Evolutionary conservation across 2,329 filamentous ascomycete species (phyloP), one percentile per base, ranked within the genome.

Genomic region (Fusarium brachygibbosum): DNA sequence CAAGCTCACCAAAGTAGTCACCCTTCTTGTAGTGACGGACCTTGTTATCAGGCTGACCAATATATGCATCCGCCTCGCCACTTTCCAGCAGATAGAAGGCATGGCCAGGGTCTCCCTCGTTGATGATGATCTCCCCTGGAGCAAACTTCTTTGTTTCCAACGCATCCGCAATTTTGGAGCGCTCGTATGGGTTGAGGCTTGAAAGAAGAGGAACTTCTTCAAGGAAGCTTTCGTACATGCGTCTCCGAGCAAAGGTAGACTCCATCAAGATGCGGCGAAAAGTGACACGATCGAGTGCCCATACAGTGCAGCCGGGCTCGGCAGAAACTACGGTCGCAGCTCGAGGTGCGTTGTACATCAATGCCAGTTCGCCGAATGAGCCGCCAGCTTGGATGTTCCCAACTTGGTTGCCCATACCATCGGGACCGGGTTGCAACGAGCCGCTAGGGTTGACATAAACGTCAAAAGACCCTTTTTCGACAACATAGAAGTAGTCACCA

Each of bases 221-320:
- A 23, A 99, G 86, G 84, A 99, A 98, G 73, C 90, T 93, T 82
- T 99, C 96, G 81, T 98, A 98, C 90, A 98, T 95, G 76, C 95
- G 92, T 74, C 96, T 91, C 58, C 95, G 92, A 74, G 97, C 93
- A 83, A 98, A 98, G 5, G 96, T 97, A 38, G 93, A 97, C 82
- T 98, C 95, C 94, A 99, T 98, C 67, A 99, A 86, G 70, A 99
- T 98, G 65, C 96, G 93, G 74, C 96, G 93, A 86, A 99, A 99
- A 12, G 96, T 99, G 68, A 98, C 87, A 54, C 96, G 93, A 78
- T 99, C 96, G 51, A 99, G 86, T 21, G 94, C 94, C 96, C 96
- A 99, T 12, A 99, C 86, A 5, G 91, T 94, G 76, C 92, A 94
- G 34, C 87, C 83, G 5, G 90, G 79, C 75, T 97, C 93, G 14